phyloP scores from a whole-genome alignment of 768 basidiomycete species.

The Lentinula sp. region DNA sequence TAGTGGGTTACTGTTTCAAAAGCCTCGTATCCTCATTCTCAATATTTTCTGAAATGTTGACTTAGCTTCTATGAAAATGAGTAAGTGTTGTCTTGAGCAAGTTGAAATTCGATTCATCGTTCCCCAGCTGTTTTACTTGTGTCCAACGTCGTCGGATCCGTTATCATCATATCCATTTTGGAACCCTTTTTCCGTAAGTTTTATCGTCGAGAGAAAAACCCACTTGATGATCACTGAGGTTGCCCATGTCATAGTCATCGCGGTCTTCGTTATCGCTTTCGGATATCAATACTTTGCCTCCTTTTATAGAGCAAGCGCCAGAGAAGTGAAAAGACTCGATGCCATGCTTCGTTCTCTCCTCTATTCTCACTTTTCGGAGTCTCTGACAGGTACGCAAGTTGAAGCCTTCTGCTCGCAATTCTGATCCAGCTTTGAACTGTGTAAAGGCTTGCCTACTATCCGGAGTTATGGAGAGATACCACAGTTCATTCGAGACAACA shows the following conservation, averaged over 20 bases:
- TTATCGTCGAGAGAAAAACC: not conserved
- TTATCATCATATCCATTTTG: conserved; percentile 50
- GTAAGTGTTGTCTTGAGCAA: conserved; percentile 26
- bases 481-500: conserved; percentile 61
- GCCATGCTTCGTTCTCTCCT: conserved; percentile 67
- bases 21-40: not conserved
- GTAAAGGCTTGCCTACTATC: conserved; percentile 51
- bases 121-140: conserved; percentile 42
- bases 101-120: not conserved
- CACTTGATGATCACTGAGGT: not conserved
- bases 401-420: not conserved
- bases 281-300: conserved; percentile 60
- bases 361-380: conserved; percentile 76
- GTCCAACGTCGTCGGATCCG: conserved; percentile 42
- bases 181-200: conserved; percentile 57
- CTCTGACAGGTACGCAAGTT: conserved; percentile 42
- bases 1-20: conserved; percentile 24
- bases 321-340: conserved; percentile 68
- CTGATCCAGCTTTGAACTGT: not conserved
- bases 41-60: not conserved
- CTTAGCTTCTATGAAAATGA: conserved; percentile 49
- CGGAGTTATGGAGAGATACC: conserved; percentile 63
- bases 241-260: conserved; percentile 37
- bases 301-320: conserved; percentile 66
- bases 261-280: conserved; percentile 43